Base-by-base conservation (phyloP, 2,329 filamentous ascomycete species). In the Diplodia seriata region DNA sequence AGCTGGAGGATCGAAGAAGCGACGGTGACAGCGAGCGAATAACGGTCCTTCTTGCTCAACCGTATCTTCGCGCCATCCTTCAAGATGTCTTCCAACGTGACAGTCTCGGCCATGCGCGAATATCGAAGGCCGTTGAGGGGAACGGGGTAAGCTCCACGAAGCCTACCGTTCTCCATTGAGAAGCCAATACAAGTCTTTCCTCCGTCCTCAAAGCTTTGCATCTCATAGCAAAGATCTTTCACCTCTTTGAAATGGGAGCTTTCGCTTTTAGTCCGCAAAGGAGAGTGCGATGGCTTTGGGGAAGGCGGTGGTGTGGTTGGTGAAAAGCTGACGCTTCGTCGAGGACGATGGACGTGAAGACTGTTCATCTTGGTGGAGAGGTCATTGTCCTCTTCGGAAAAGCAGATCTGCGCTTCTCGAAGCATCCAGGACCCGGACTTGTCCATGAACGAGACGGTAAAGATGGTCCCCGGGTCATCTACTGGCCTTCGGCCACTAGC, bases 1-100 rank as follows among this genome's bases (percentile, higher is more conserved):
- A 79, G 73, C 57, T 78, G 78, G 4, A 79, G 71, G 6, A 77
- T 74, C 26, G 74, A 77, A 2, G 75, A 76, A 20, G 77, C 77
- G 12, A 79, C 70, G 1, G 76, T 79, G 36, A 79, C 72, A 23
- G 77, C 76, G 11, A 79, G 62, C 53, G 70, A 73, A 51, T 79
- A 77, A 47, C 77, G 73, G 38, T 79, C 74, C 56, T 75, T 79
- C 62, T 74, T 76, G 64, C 72, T 78, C 1, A 79, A 69, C 53
- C 53, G 38, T 15, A 29, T 14, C 76, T 78, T 2, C 70, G 68
- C 1, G 70, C 70, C 67, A 66, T 73, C 69, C 9, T 71, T 69
- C 1, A 79, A 64, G 14, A 79, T 72, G 4, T 76, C 74, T 29
- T 76, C 73, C 2, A 79, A 70, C 8, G 76, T 75, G n/a, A 78